Evolutionary conservation across 2,329 filamentous ascomycete genomes (phyloP), one percentile per base, ranked within the genome.

Genomic region (Blastomyces percursus): DNA sequence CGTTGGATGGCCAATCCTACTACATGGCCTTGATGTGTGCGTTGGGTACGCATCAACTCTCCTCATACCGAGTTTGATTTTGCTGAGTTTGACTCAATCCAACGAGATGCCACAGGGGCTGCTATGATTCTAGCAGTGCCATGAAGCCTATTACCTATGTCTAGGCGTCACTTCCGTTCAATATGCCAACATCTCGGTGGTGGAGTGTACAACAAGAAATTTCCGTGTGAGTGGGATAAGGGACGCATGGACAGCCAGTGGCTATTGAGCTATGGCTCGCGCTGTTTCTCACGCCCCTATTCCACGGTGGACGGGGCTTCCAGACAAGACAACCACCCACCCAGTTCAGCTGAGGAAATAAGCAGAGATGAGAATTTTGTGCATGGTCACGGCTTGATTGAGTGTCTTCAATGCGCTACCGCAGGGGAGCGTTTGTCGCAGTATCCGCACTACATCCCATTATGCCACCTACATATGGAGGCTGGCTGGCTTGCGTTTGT

Each of bases 1-100:
- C 63, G 14, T 66, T 65, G 57, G 44, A 57, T 32, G 58, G 60
- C 57, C 64, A 27, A 59, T 57, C 16, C 42, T 19, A 5, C 40
- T 19, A 19, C 32, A 35, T 44, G 16, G 16, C 7, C 12, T 44
- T 44, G 3, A 44, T 35, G 32, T 1, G 8, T 11, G 32, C 32
- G 1, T 35, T 35, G 7, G 32, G 32, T 35, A 35, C 8, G 7
- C 42, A 44, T 44, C 42, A 44, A 44, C 6, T 6, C 16, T 6
- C 16, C 32, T 11, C 32, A 35, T 9, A 35, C 32, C 1, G 32
- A 35, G 32, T 35, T 35, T 35, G 32, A 5, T 5, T 35, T 35
- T 35, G n/a, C 19, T 21, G 6, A 46, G 44, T 46, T 21, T 46
- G 44, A 3, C 19, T 2, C 4, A n/a, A n/a, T 46, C 19, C 3